A percentile compares a stretch with the other conserved stretches of the same genome.
phyloP scores from a whole-genome alignment of 2,329 filamentous ascomycete genomes.

The Chaetomium sp. region DNA sequence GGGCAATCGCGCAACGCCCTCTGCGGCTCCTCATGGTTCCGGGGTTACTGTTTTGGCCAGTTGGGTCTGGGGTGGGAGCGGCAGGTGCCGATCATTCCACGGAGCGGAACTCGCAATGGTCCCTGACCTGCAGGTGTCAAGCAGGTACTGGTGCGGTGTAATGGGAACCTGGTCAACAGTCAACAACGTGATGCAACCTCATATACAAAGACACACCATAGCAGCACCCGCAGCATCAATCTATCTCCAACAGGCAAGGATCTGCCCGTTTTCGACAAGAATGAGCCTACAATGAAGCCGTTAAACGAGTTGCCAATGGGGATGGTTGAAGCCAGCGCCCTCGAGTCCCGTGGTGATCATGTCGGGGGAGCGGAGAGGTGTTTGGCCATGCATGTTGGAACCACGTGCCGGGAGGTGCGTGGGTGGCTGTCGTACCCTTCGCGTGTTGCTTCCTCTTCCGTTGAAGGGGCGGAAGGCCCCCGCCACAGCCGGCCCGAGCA shows the following conservation, averaged over 20 bases:
- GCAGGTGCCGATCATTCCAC: constrained; percentile 26
- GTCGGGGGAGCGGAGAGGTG: constrained; percentile 30
- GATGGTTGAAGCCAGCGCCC: constrained; percentile 17
- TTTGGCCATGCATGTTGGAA: constrained; percentile 25
- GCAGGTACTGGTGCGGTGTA: constrained; percentile 31
- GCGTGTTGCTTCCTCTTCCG: constrained; percentile 14
- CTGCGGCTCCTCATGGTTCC: constrained; percentile 18
- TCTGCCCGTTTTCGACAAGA: constrained; percentile 15
- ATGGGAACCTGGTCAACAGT: constrained; percentile 33
- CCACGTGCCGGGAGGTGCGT: constrained; percentile 29
- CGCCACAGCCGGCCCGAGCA: constrained; percentile 18
- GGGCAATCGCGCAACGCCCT: constrained; percentile 5
- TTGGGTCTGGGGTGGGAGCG: constrained; percentile 18
- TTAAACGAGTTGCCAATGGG: constrained; percentile 22
- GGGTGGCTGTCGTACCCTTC: constrained; percentile 25
- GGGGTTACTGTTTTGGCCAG: neutral
- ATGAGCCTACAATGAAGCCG: constrained; percentile 27
- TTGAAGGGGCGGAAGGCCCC: constrained; percentile 17
- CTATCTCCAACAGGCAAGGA: constrained; percentile 33
- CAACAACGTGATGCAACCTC: constrained; percentile 27
- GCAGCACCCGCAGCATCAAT: constrained; percentile 29
- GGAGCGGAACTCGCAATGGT: constrained; percentile 18
- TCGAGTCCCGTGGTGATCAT: constrained; percentile 26
- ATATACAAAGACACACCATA: constrained; percentile 25
- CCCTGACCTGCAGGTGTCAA: constrained; percentile 32